Evolutionary conservation across 305 asterid genomes (phyloP).

Genomic region (Nicotiana rustica): DNA sequence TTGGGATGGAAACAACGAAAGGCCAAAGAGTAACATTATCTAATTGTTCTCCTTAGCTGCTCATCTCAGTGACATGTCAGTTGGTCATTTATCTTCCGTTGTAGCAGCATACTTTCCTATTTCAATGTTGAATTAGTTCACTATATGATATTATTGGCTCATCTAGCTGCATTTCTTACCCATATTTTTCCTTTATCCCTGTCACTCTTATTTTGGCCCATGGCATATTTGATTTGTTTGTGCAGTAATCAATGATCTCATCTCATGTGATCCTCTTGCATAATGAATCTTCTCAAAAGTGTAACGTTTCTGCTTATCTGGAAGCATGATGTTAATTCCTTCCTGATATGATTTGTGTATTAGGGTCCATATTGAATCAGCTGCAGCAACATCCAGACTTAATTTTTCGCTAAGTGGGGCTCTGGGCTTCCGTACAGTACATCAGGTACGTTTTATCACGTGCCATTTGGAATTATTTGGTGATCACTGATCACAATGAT

Average conservation of each 20-base stretch:
- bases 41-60: conserved; percentile 20
- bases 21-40: not conserved
- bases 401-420: conserved; percentile 75
- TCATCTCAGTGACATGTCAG: not conserved
- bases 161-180: conserved; percentile 19
- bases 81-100: not conserved
- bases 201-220: conserved; percentile 7
- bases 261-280: not conserved
- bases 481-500: not conserved
- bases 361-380: conserved; percentile 79
- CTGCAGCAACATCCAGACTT: conserved; percentile 67
- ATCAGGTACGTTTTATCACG: conserved; percentile 68
- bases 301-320: not conserved
- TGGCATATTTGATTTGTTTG: conserved; percentile 18
- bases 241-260: conserved; percentile 25
- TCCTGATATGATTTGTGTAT: conserved; percentile 34
- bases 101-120: not conserved
- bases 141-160: not conserved
- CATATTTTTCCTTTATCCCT: not conserved
- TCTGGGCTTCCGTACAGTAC: conserved; percentile 85
- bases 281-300: conserved; percentile 36
- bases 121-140: not conserved
- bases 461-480: not conserved
- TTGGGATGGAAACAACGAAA: conserved; percentile 4
- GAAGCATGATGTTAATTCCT: not conserved